Conservation (phyloP, 371 early-diverging fungal species). For the Haplosporangium sp. region DNA sequence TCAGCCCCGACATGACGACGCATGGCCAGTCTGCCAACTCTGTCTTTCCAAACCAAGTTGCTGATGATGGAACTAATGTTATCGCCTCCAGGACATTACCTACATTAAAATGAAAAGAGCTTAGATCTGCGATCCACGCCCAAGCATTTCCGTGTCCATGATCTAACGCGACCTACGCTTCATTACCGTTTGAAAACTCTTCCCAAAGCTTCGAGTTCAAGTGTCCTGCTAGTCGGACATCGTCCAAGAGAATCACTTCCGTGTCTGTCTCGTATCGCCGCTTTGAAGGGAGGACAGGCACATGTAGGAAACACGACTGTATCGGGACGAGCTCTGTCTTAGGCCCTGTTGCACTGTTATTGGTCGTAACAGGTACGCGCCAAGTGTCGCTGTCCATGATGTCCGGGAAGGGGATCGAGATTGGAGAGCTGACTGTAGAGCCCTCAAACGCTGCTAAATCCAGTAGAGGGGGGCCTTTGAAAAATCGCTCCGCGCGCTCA, state of each 20-base stretch:
- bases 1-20: constrained; percentile 47
- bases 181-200: constrained; percentile 31
- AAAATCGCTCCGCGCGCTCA: constrained; percentile 35
- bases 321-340: constrained; percentile 15
- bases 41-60: constrained; percentile 46
- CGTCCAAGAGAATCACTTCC: constrained; percentile 46
- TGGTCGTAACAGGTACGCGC: constrained; percentile 12
- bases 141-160: too few species aligned
- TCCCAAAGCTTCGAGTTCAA: constrained; percentile 47
- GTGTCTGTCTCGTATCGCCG: constrained; percentile 48
- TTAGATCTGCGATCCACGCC: not conserved
- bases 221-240: constrained; percentile 38
- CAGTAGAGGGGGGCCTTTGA: constrained; percentile 33
- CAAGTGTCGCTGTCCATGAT: constrained; percentile 53
- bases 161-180: not conserved
- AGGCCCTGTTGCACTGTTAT: not conserved
- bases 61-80: constrained; percentile 40
- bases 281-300: constrained; percentile 48
- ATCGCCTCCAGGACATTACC: constrained; percentile 49
- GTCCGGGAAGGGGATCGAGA: constrained; percentile 44
- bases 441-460: constrained; percentile 46
- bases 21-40: constrained; percentile 54
- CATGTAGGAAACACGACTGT: constrained; percentile 48
- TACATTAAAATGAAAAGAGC: not conserved
- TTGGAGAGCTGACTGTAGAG: constrained; percentile 15